Percentiles rank a stretch among this genome's conserved stretches.
phyloP scores from a whole-genome alignment of 2,329 filamentous ascomycete species.

The Aspergillus jensenii region DNA sequence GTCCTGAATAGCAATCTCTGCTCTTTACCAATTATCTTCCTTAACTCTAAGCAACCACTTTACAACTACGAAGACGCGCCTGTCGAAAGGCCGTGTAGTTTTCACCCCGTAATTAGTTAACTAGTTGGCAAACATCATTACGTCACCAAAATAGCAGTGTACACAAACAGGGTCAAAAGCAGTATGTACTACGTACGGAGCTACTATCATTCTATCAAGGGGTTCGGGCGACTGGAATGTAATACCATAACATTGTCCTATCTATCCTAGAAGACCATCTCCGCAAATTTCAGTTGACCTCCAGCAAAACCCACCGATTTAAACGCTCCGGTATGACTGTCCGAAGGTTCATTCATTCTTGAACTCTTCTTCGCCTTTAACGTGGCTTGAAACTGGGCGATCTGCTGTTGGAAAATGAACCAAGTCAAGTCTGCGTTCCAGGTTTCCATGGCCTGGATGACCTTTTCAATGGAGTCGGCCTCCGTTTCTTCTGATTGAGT shows the following conservation, averaged over 20 bases:
- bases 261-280: constrained; percentile 3
- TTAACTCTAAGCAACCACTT: not conserved
- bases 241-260: not conserved
- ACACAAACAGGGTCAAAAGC: too few species aligned
- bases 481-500: not conserved
- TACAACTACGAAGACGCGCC: too few species aligned
- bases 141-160: too few species aligned
- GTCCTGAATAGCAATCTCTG: constrained; percentile 9
- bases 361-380: constrained; percentile 18
- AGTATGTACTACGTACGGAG: too few species aligned
- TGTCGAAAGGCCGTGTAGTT: not conserved
- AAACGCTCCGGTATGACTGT: not conserved
- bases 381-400: constrained; percentile 4
- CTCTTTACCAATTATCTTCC: not conserved
- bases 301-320: not conserved
- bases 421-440: constrained; percentile 45
- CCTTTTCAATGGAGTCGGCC: constrained; percentile 26
- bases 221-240: too few species aligned
- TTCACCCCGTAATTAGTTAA: too few species aligned
- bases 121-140: too few species aligned
- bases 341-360: not conserved
- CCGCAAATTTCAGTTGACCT: constrained; percentile 7
- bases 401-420: constrained; percentile 37
- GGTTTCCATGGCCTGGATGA: constrained; percentile 40
- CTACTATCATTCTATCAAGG: too few species aligned